Evolutionary conservation across 441 rosid genomes (phyloP), one percentile per base, ranked within the genome.

Genomic region (Omphalea diandra): DNA sequence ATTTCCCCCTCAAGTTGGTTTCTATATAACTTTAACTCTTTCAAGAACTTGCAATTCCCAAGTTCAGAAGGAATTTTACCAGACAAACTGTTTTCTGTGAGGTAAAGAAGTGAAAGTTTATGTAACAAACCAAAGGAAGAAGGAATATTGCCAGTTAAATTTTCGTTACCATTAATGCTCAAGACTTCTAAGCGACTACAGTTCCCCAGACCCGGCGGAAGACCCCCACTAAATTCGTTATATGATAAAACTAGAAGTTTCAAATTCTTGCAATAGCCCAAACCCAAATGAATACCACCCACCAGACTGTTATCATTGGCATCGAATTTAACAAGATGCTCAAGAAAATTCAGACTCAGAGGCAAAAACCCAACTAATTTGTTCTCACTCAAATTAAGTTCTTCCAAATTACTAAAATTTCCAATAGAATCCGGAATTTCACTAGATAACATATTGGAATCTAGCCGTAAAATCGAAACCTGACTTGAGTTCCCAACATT

Each of bases 1-100:
- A 93, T 83, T 80, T 79, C 76, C 4, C 94, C 98, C 69, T 85
- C 83, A 29, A 90, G 90, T 69, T 81, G 85, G 79, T 93, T 93
- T 6, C 49, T 5, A 52, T 84, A 73, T 59, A 84, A 69, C 63
- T 24, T 73, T 55, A 93, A 75, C 18, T 20, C 47, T 6, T 10
- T 22, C 77, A 93, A 77, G 65, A 87, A 82, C 79, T 81, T 81
- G 79, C 98, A 90, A 20, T 82, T 83, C 66, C 93, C 97, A 0
- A 93, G 86, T 75, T 85, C 86, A 7, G 75, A 77, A 11, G 97
- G 98, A 32, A 93, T 86, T 57, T 47, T 75, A 29, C 94, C 96
- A 4, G 88, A 87, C 76, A 90, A 81, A 12, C 7, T 72, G 75
- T 93, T 93, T 29, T 82, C 82, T 4, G 77, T 70, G 14, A 93